Conservation (phyloP, 306 rosid species). For the Argentina anserina region DNA sequence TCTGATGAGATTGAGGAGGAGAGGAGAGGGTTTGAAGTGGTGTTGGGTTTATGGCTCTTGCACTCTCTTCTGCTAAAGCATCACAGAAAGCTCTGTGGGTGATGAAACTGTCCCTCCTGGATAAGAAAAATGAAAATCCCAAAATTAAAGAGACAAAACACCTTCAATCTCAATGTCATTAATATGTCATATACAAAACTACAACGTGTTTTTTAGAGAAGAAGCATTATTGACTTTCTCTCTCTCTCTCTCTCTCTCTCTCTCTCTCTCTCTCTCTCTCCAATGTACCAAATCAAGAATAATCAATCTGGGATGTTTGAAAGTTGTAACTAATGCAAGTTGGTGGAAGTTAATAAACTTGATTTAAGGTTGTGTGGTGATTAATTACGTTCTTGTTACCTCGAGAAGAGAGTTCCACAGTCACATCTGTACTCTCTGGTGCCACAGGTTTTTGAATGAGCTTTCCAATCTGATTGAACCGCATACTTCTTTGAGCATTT, state of each 20-base stretch:
- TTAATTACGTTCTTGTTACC: conserved; percentile 44
- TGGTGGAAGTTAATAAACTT: neutral
- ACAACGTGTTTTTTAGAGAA: conserved; percentile 5
- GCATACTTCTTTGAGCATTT: conserved; percentile 91
- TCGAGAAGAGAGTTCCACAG: conserved; percentile 98
- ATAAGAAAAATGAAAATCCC: neutral
- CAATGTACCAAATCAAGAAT: neutral
- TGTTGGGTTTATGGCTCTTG: conserved; percentile 40
- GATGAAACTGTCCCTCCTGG: conserved; percentile 96
- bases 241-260: conserved; percentile 8
- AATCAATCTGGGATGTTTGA: neutral
- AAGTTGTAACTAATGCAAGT: neutral
- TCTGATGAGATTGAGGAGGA: conserved; percentile 35
- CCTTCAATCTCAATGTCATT: conserved; percentile 17
- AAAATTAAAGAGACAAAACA: conserved; percentile 20
- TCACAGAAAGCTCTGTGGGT: conserved; percentile 99
- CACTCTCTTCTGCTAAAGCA: conserved; percentile 92
- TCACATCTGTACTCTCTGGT: conserved; percentile 96
- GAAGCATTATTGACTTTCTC: conserved; percentile 25
- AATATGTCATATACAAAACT: conserved; percentile 2
- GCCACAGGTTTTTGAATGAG: conserved; percentile 95
- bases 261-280: neutral
- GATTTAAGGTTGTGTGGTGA: neutral
- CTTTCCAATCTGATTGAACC: conserved; percentile 98
- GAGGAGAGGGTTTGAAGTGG: conserved; percentile 29